Percentiles rank a stretch among this genome's conserved stretches.
Evolutionary conservation across 2,329 filamentous ascomycete genomes (phyloP).

Genomic region (Metarhizium guizhouense): DNA sequence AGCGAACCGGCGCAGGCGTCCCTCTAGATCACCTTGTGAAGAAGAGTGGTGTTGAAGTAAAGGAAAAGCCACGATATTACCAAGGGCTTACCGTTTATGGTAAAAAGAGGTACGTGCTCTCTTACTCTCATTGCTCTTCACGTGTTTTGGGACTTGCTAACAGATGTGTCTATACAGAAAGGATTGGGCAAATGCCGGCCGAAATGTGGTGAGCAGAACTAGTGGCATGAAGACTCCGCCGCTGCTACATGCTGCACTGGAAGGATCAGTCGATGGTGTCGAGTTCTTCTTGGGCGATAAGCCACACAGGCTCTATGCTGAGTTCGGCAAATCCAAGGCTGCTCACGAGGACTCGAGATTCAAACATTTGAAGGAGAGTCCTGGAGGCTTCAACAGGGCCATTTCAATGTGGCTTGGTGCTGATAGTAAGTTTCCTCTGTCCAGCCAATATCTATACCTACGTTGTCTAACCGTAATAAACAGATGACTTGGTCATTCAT

Average conservation of each 20-base stretch:
- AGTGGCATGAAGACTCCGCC: conserved; percentile 43
- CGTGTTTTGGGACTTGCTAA: not conserved
- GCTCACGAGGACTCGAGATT: conserved; percentile 54
- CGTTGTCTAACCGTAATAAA: conserved; percentile 12
- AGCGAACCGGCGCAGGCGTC: conserved; percentile 56
- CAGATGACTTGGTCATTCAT: conserved; percentile 57
- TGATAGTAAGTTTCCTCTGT: conserved; percentile 34
- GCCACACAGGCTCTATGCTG: conserved; percentile 56
- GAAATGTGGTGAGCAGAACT: conserved; percentile 30
- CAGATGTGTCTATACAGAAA: conserved; percentile 21
- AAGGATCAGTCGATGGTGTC: conserved; percentile 54
- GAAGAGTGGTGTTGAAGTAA: conserved; percentile 53
- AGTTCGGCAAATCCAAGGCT: conserved; percentile 53
- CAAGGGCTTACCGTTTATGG: conserved; percentile 70
- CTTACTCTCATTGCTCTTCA: not conserved
- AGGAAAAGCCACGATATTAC: conserved; percentile 62
- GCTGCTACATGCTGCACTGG: conserved; percentile 47
- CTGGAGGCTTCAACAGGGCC: conserved; percentile 54
- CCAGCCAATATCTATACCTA: not conserved
- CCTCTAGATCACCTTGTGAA: conserved; percentile 59
- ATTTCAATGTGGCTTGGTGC: conserved; percentile 53
- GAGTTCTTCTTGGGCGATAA: conserved; percentile 72
- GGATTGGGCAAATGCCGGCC: conserved; percentile 64
- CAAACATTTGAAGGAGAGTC: conserved; percentile 48
- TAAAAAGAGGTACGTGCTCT: conserved; percentile 44